Conservation (phyloP, 208 protist genomes). For the Leishmania braziliensis region DNA sequence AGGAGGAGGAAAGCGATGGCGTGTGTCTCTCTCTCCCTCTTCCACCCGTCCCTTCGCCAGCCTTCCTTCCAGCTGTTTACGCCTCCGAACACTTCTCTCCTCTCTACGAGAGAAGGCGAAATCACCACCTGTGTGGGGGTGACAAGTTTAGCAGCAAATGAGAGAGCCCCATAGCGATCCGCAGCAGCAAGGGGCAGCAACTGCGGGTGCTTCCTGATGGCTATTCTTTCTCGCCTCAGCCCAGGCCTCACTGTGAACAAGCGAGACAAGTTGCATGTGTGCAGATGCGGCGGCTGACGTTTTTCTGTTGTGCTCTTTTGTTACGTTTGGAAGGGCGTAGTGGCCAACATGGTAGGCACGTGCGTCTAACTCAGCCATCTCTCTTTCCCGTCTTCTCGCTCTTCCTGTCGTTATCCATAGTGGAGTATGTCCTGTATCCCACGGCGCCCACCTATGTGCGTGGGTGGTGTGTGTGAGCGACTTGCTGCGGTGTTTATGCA, state of each 20-base stretch:
- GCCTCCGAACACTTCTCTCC: neutral
- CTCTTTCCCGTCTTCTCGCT: neutral
- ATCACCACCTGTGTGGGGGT: neutral
- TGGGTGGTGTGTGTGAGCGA: neutral
- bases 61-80: neutral
- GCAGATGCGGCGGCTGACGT: neutral
- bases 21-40: neutral
- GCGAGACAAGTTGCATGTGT: neutral
- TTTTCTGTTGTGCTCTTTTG: neutral
- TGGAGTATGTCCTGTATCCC: neutral
- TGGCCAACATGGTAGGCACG: neutral
- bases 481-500: neutral
- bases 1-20: neutral
- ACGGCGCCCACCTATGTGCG: neutral
- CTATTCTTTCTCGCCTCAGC: neutral
- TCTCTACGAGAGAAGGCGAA: neutral
- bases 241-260: neutral
- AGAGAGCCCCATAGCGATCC: neutral
- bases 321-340: neutral
- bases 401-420: neutral
- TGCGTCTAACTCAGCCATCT: neutral
- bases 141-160: neutral
- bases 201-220: neutral
- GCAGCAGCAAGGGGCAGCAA: neutral
- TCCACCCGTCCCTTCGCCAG: neutral